These are phyloP conservation scores for Rhexocercosporidium sp. DNA, from an alignment of 2,329 filamentous ascomycete species.

Conservation along the genomic window DNA sequence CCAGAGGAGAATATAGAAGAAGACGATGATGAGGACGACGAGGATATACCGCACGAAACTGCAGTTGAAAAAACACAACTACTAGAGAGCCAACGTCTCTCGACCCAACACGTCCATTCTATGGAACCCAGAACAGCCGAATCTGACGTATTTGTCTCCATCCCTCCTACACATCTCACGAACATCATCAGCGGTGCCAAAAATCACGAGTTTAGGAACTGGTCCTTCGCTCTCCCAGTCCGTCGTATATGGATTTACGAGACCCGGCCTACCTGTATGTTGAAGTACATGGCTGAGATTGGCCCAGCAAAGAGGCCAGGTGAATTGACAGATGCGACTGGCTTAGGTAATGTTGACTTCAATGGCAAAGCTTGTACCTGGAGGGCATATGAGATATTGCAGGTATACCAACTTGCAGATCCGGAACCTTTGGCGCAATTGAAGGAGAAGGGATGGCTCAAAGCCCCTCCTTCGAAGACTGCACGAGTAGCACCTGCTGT, in stretches of 20 bases:
- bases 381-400: constrained; percentile 56
- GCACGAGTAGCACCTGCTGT: constrained; percentile 61
- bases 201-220: constrained; percentile 61
- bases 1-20: neutral
- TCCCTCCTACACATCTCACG: constrained; percentile 53
- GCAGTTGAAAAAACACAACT: constrained; percentile 32
- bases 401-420: constrained; percentile 68
- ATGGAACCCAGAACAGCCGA: constrained; percentile 55
- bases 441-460: constrained; percentile 59
- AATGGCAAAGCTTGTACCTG: constrained; percentile 29
- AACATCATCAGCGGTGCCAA: constrained; percentile 55
- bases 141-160: constrained; percentile 60
- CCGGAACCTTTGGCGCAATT: constrained; percentile 58
- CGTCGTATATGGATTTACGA: constrained; percentile 68
- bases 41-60: constrained; percentile 20
- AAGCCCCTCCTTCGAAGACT: constrained; percentile 55
- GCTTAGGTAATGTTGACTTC: constrained; percentile 57
- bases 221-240: constrained; percentile 59
- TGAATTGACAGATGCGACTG: constrained; percentile 51
- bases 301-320: constrained; percentile 52
- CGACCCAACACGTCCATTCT: constrained; percentile 53
- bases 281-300: constrained; percentile 65
- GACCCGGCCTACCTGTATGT: constrained; percentile 50
- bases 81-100: constrained; percentile 56
- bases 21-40: constrained; percentile 3